Base-by-base conservation (phyloP, 352 stramenopile species). In the Phytophthora sojae region DNA sequence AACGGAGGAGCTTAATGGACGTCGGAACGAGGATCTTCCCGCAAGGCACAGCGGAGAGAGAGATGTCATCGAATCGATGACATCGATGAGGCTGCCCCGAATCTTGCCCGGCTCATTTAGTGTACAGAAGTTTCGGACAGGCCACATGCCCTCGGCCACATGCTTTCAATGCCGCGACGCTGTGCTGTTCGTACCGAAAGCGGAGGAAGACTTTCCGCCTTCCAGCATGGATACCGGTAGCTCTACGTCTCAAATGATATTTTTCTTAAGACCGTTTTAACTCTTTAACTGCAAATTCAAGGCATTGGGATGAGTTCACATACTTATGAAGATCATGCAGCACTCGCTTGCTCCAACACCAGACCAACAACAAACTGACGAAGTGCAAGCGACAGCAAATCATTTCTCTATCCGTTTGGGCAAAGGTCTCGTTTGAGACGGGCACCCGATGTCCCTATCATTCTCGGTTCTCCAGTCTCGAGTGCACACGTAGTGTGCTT, bases 71-170 rank as follows among this genome's bases (percentile, higher is more conserved):
- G 17, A 30, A 30, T 23, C 6, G 44, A 51, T 11, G 44, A 51
- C 15, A 25, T 51, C n/a, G 32, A 37, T 37, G 32, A 37, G 32
- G 32, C 12, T 9, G 35, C 12, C 35, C 21, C 7, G 5, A 29
- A n/a, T 55, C 29, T 32, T 57, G 64, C 64, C 64, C 57, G 57
- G 64, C 64, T 67, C 64, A 72, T 29, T 23, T 44, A 7, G 47
- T 56, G 35, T 23, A 53, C 15, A 56, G 61, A 69, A 54, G 29
- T 45, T 64, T 69, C 42, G 30, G 8, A 19, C 57, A 45, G 44
- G 7, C 21, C 63, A 69, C 54, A 63, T 66, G 56, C 21, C 21
- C 15, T 39, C 23, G 14, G 25, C 35, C 59, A 21, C n/a, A 44
- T 39, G 53, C 47, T 65, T 64, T 44, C 53, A 52, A 61, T 57